Base-by-base conservation (phyloP, 352 stramenopile species). In the Phytophthora lateralis region DNA sequence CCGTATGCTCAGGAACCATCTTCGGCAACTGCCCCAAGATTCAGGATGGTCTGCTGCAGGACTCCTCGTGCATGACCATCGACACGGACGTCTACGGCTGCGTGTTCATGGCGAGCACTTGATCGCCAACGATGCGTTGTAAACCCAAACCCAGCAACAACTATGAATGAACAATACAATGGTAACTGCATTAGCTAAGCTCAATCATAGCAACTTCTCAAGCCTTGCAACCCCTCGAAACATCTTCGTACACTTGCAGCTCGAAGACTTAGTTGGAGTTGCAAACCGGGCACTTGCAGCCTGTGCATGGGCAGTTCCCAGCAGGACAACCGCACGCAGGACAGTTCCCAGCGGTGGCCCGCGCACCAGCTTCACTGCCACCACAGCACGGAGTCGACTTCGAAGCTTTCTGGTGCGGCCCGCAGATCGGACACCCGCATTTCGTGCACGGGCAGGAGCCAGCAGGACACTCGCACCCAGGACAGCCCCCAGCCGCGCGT, bases 31-130 rank as follows among this genome's bases (percentile, higher is more conserved):
- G 73, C 39, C 73, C 69, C 0, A 42, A 65, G 18, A 46, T 64
- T 12, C 73, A 81, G 27, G 55, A 70, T 15, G 69, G 61, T 0
- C 49, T 78, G 39, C 17, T 24, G 9, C 57, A 72, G 24, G 59
- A 59, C 43, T 81, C 69, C 0, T 37, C 75, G 26, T 78, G 73
- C 29, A 66, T 66, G 32, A 12, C 62, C 6, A 21, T 81, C n/a
- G 49, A 67, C 15, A 69, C 61, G 24, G 67, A 52, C 12, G 66
- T 77, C 20, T 79, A 75, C 20, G 69, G 69, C 30, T 82, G 73
- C 50, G 59, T 80, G 3, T 76, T 76, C 50, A 60, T 68, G 61
- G 51, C 51, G n/a, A 75, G 50, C 52, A 68, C n/a, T n/a, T n/a
- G n/a, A n/a, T n/a, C n/a, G n/a, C n/a, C n/a, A n/a, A n/a, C n/a